These are phyloP conservation scores for Ehretia macrophylla DNA, from an alignment of 257 asterid genomes.

Conservation along the genomic window DNA sequence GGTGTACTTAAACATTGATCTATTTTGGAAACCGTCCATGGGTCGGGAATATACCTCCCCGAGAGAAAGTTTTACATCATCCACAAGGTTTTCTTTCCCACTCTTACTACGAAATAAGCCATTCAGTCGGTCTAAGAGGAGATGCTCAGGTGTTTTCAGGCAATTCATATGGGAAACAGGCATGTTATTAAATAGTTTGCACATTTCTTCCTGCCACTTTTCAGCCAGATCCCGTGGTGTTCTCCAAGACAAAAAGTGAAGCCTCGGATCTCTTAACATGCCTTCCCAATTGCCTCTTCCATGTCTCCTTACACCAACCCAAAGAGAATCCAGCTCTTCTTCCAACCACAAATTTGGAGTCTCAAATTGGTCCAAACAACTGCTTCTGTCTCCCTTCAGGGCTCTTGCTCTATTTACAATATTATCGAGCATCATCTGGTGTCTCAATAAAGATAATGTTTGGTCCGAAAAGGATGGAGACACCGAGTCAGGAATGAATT, in stretches of 20 bases:
- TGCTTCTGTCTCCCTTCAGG: conserved; percentile 30
- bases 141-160: conserved; percentile 15
- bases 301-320: conserved; percentile 75
- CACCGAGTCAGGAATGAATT: conserved; percentile 23
- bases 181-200: conserved; percentile 24
- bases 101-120: conserved; percentile 9
- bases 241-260: conserved; percentile 49
- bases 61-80: conserved; percentile 33
- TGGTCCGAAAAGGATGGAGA: conserved; percentile 27
- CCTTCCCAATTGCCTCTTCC: conserved; percentile 63
- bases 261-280: conserved; percentile 49
- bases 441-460: conserved; percentile 37
- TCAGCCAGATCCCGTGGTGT: conserved; percentile 49
- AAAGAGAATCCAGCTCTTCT: conserved; percentile 67
- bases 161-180: conserved; percentile 27
- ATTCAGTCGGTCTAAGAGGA: conserved; percentile 4
- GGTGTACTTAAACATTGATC: conserved; percentile 7
- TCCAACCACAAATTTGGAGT: conserved; percentile 54
- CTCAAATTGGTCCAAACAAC: conserved; percentile 30
- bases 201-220: conserved; percentile 58
- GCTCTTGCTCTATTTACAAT: conserved; percentile 40
- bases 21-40: conserved; percentile 8
- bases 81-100: conserved; percentile 7
- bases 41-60: conserved; percentile 20
- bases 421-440: conserved; percentile 48